Percentiles rank a stretch among this genome's conserved stretches.
phyloP scores from a whole-genome alignment of 2,329 filamentous ascomycete genomes.

The Fusarium phyllophilum region DNA sequence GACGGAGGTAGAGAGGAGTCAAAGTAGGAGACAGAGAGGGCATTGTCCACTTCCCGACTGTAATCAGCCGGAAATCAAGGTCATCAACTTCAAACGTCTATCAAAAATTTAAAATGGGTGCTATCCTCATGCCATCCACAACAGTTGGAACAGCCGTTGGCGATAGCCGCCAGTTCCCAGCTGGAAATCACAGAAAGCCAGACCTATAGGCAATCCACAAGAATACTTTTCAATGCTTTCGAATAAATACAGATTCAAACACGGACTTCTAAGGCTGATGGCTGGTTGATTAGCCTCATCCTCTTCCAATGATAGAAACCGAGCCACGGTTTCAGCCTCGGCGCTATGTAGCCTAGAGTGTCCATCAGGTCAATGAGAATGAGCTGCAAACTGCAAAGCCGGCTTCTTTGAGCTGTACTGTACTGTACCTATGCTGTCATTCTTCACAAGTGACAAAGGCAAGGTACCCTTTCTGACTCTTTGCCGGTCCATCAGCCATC shows the following conservation, averaged over 20 bases:
- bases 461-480: constrained; percentile 11
- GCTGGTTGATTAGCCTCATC: constrained; percentile 29
- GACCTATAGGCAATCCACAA: constrained; percentile 9
- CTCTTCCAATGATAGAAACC: constrained; percentile 34
- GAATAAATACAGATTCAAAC: constrained; percentile 5
- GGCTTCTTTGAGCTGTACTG: neutral
- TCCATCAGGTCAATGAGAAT: constrained; percentile 16
- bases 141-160: constrained; percentile 13
- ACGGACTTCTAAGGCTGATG: constrained; percentile 3
- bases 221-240: neutral
- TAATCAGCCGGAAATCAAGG: constrained; percentile 10
- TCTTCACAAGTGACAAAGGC: constrained; percentile 8
- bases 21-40: neutral
- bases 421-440: constrained; percentile 12
- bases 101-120: constrained; percentile 16
- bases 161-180: constrained; percentile 25
- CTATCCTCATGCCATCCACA: constrained; percentile 10
- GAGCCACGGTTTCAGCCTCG: constrained; percentile 43
- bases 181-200: constrained; percentile 18
- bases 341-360: constrained; percentile 31
- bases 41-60: constrained; percentile 2
- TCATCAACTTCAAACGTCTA: constrained; percentile 40
- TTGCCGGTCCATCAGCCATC: neutral
- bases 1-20: neutral
- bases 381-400: neutral